Evolutionary conservation across 2,329 filamentous ascomycete species (phyloP), one percentile per base, ranked within the genome.

Genomic region (Curvularia verruculosa): DNA sequence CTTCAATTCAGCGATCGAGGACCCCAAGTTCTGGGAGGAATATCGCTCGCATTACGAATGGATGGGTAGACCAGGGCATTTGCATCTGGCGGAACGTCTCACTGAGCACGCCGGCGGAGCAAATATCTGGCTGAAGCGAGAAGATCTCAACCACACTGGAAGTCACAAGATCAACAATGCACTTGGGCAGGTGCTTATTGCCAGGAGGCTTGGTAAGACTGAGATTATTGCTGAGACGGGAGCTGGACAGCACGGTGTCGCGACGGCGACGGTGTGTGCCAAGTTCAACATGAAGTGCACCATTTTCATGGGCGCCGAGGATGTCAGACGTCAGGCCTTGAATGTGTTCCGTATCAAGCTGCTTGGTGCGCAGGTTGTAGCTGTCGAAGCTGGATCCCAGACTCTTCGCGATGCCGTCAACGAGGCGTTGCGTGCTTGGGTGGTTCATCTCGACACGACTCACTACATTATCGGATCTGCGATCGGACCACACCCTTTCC

Each of bases 111-210:
- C 91, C 46, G 92, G 92, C 23, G 95, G 95, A 59, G 94, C 95
- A 47, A 96, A 92, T 73, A 96, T 99, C 81, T 99, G 94, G 89
- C 81, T 99, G 66, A 99, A 99, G 85, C 87, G 95, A 69, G 95
- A 99, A 80, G 95, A 99, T 75, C 82, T 98, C 54, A 98, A 98
- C 79, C 95, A 99, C 77, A 98, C 95, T 8, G 95, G 95, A 65
- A 96, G 91, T 61, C 95, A 99, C 84, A 99, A 99, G 85, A 98
- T 99, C 83, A 99, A 99, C 83, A 99, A 99, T 71, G 95, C 95
- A 0, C 82, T 99, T 8, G 95, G 95, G 2, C 95, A 99, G 78
- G 87, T 97, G 47, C 85, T 99, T 13, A 81, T 99, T 37, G 95
- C 95, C 1, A 85, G 85, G 68, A 84, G 92, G 60, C 80, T 99